Evolutionary conservation across 371 early-diverging fungal genomes (phyloP), one percentile per base, ranked within the genome.

Genomic region (Mortierella sp.): DNA sequence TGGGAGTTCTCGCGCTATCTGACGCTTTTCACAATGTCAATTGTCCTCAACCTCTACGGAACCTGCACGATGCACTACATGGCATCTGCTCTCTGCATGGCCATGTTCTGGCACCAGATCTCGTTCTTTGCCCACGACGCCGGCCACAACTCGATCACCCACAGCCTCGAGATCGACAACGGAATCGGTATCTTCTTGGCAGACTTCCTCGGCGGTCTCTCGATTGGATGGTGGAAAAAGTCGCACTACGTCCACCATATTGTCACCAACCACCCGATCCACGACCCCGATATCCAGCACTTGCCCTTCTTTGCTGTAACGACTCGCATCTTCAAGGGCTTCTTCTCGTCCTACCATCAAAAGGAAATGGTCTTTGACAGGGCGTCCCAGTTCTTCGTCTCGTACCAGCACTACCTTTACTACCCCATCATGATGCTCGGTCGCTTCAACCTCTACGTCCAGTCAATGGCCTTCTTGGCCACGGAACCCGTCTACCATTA

Each of bases 281-380:
- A 98, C 90, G 99, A 99, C 87, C 98, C 99, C 0, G 98, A 99
- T 88, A 97, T 99, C 80, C 99, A 99, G 89, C 99, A 98, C 83
- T 72, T 99, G 88, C 99, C 99, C 49, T 97, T 99, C 89, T 91
- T 98, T 76, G 98, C 99, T 29, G 91, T 98, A 73, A 94, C 96
- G 16, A 93, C 95, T 55, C 90, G 92, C 43, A 93, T 97, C 80
- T 94, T 97, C 80, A 88, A 94, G 83, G 93, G 92, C 80, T 81
- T 98, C 58, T 98, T 96, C 87, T 98, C 98, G n/a, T 93, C 96
- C n/a, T 99, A 96, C 89, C 96, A 98, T 88, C 92, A 95, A 49
- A 93, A 94, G 75, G 88, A 91, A n/a, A 88, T 98, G 88, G 88
- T 88, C 29, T 98, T 97, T 89, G 98, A 98, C 87, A 89, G 88